Base-by-base conservation (phyloP, 1,284 basidiomycete species). In the Apiotrichum laibachii region DNA sequence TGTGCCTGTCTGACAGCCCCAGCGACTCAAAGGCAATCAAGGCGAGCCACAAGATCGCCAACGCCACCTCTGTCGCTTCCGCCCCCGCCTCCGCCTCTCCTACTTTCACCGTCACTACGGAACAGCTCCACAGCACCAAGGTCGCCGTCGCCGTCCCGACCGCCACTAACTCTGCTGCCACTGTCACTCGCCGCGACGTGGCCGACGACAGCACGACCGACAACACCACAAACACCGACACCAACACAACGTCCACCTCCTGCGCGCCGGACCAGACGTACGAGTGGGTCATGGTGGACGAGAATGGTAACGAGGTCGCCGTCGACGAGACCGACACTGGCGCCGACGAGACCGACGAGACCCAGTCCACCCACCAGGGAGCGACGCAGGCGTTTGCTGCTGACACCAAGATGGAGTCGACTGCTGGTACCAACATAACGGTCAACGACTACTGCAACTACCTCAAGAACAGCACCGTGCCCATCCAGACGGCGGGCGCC, bases 401-500 rank as follows among this genome's bases (percentile, higher is more conserved):
- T n/a, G 50, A 7, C 22, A 34, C 1, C 42, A 33, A 12, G n/a
- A n/a, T 55, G 19, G 39, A 39, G n/a, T n/a, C 12, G 37, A 57
- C 13, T 40, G 42, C 35, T 15, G 31, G 33, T 13, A 11, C 39
- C 11, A 45, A 50, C 19, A 16, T 39, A 19, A 46, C 53, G 7
- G 22, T 45, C 55, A 39, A 56, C 33, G 31, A 42, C 49, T 56
- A 34, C 42, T 85, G 85, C 65, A 86, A 89, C 67, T 92, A 92
- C 72, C 85, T 90, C 70, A 82, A 84, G 85, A 89, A 76, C 63
- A 81, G 60, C 7, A 65, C 89, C 2, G 88, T 93, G 5, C 90
- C 90, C 0, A 88, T 90, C 70, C 89, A 94, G 76, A 81, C 89
- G 49, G 90, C 88, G 3, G 90, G 91, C 18, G 85, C 84, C 1